Base-by-base conservation (phyloP, 352 stramenopile genomes). In the Globisporangium irregulare region DNA sequence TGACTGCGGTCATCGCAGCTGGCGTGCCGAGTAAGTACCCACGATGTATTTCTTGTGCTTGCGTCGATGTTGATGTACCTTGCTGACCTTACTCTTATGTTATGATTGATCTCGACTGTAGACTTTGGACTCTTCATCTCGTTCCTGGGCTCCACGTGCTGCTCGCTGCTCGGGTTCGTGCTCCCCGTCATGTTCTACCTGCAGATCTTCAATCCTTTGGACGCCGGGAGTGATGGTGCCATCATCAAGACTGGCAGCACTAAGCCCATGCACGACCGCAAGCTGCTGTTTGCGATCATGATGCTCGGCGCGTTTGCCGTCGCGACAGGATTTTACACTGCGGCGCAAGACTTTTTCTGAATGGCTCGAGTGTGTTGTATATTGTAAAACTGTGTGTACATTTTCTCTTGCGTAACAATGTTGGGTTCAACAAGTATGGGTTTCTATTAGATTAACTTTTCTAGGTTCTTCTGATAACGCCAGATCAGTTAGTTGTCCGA, bases 81-180 rank as follows among this genome's bases (percentile, higher is more conserved):
- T n/a, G 15, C 41, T 48, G 15, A n/a, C 15, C 0, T 48, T 48
- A 1, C 34, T 43, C 25, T 27, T 10, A 25, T 53, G 18, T 27
- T 10, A 25, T 53, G 18, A 18, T 5, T 70, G 25, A 51, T 55
- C 12, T 59, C 12, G 12, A 18, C 22, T 54, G 25, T 46, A 79
- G 82, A 89, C 72, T 96, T 96, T 80, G 88, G 88, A 29, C 75
- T 79, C 46, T 94, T 94, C 71, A 81, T 94, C 32, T 77, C 74
- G 64, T 76, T 95, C 64, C 85, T 95, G 25, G 88, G 88, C 8
- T 77, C 79, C n/a, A 89, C 78, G 59, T 91, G 89, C 58, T 95
- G 88, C 58, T 85, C 81, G 18, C 54, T 91, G 1, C 66, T 96
- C 6, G 88, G 78, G 20, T 93, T 94, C 55, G 84, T 94, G 38